phyloP scores from a whole-genome alignment of 2,329 filamentous ascomycete genomes.

The Aspergillus thermomutatus region DNA sequence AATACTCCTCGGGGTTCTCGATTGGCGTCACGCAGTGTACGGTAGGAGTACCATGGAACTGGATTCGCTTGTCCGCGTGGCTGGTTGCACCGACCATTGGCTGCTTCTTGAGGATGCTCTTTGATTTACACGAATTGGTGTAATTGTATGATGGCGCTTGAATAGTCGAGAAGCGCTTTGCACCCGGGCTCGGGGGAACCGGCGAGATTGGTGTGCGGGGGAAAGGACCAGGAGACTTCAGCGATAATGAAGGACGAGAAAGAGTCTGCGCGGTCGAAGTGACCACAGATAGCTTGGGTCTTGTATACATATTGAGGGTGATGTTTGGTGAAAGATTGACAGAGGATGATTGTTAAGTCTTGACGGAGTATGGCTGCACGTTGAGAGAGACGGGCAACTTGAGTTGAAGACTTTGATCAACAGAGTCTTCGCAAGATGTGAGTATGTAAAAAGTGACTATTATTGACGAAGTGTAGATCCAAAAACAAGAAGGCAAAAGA shows the following conservation, averaged over 20 bases:
- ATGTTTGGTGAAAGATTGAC: slow-evolving; percentile 23
- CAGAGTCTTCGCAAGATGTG: slow-evolving; percentile 26
- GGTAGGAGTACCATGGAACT: slow-evolving; percentile 43
- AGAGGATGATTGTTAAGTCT: slow-evolving; percentile 6
- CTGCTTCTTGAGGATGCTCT: slow-evolving; percentile 49
- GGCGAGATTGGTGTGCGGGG: slow-evolving; percentile 45
- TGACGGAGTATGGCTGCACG: slow-evolving; percentile 1
- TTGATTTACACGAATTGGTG: slow-evolving; percentile 42
- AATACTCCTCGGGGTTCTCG: slow-evolving; percentile 48
- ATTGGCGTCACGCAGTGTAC: slow-evolving; percentile 49
- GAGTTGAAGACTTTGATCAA: slow-evolving; percentile 32
- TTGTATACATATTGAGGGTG: slow-evolving; percentile 41
- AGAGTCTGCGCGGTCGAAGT: slow-evolving; percentile 38
- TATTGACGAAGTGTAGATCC: slow-evolving; percentile 21
- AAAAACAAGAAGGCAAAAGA: slow-evolving; percentile 19
- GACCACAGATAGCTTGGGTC: slow-evolving; percentile 47
- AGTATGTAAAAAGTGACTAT: slow-evolving; percentile 23
- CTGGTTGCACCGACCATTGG: slow-evolving; percentile 13
- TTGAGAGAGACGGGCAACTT: slow-evolving; percentile 6
- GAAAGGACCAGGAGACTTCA: slow-evolving; percentile 41
- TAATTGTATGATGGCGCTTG: slow-evolving; percentile 42
- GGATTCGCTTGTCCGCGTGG: slow-evolving; percentile 35
- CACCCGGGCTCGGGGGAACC: slow-evolving; percentile 39
- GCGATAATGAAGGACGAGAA: slow-evolving; percentile 37
- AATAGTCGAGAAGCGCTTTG: slow-evolving; percentile 41